These are phyloP conservation scores for Colletotrichum horii DNA, from an alignment of 2,329 filamentous ascomycete species.

Conservation along the genomic window DNA sequence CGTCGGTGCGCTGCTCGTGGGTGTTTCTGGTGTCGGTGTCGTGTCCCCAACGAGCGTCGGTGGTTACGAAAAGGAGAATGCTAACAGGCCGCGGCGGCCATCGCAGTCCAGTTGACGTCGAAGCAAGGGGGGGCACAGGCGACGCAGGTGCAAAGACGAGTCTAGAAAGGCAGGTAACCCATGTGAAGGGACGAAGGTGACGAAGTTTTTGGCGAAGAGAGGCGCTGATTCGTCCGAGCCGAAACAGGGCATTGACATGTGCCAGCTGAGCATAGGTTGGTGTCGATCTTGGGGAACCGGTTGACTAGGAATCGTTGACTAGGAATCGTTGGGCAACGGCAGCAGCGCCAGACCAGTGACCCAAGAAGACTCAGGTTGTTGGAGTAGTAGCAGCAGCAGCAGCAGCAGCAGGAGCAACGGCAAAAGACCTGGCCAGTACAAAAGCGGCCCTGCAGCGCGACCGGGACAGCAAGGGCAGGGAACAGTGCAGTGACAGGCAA, in stretches of 20 bases:
- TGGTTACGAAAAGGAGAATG: not conserved
- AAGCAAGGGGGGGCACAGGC: constrained; percentile 8
- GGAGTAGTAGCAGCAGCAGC: not conserved
- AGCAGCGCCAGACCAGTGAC: not conserved
- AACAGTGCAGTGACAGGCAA: not conserved
- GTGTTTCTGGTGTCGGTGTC: not conserved
- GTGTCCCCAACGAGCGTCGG: not conserved
- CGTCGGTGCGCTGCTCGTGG: not conserved
- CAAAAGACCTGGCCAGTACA: not conserved
- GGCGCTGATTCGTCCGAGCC: constrained; percentile 18
- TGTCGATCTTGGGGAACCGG: not conserved
- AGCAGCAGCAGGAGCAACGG: too few relatives aligned
- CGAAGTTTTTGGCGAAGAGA: constrained; percentile 11
- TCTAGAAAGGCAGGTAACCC: not conserved
- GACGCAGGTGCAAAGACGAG: not conserved
- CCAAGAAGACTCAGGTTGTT: not conserved
- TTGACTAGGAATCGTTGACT: not conserved
- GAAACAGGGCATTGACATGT: constrained; percentile 24
- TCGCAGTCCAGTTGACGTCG: constrained; percentile 3
- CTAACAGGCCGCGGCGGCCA: constrained; percentile 9
- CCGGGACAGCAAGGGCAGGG: not conserved
- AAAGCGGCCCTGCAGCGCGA: not conserved
- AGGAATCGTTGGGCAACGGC: not conserved
- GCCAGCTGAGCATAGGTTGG: constrained; percentile 13
- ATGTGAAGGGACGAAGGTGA: constrained; percentile 20